Percentiles rank a stretch among this genome's conserved stretches.
Conservation (phyloP, 768 basidiomycete genomes). For the Kwoniella sp. region DNA sequence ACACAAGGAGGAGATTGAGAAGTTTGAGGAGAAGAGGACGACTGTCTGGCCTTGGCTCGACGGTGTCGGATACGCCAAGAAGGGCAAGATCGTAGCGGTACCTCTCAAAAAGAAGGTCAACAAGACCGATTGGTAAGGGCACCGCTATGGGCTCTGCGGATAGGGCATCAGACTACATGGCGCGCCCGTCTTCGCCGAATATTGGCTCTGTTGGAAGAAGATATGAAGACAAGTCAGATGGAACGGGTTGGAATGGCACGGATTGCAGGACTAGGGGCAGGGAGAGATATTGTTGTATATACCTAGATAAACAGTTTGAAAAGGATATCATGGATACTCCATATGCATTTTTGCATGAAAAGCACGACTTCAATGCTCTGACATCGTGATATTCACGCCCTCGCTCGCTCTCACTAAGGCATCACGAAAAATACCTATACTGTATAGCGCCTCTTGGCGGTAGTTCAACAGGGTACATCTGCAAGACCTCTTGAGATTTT, state of each 20-base stretch:
- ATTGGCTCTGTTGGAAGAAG: too few species aligned
- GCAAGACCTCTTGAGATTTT: too few species aligned
- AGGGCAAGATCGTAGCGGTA: slow-evolving; percentile 58
- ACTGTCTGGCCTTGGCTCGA: slow-evolving; percentile 93
- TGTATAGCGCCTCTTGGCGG: too few species aligned
- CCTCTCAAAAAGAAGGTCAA: slow-evolving; percentile 37
- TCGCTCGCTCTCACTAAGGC: too few species aligned
- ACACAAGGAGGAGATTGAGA: slow-evolving; percentile 68
- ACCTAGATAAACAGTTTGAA: not conserved
- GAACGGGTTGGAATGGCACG: not conserved
- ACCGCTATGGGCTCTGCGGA: not conserved
- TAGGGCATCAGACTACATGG: too few species aligned
- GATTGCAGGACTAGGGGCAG: not conserved
- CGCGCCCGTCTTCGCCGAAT: too few species aligned
- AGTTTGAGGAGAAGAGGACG: slow-evolving; percentile 77
- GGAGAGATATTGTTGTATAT: slow-evolving; percentile 2
- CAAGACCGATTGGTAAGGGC: slow-evolving; percentile 56
- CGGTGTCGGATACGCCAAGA: slow-evolving; percentile 82
- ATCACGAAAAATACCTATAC: too few species aligned
- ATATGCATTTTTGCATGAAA: not conserved
- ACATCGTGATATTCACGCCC: too few species aligned
- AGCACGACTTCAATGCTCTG: not conserved
- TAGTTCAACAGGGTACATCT: too few species aligned
- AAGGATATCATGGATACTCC: not conserved
- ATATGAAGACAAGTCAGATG: too few species aligned